Percentiles rank a stretch among this genome's conserved stretches.
phyloP scores from a whole-genome alignment of 2,329 filamentous ascomycete species.

The Sordariomycetes sp. region DNA sequence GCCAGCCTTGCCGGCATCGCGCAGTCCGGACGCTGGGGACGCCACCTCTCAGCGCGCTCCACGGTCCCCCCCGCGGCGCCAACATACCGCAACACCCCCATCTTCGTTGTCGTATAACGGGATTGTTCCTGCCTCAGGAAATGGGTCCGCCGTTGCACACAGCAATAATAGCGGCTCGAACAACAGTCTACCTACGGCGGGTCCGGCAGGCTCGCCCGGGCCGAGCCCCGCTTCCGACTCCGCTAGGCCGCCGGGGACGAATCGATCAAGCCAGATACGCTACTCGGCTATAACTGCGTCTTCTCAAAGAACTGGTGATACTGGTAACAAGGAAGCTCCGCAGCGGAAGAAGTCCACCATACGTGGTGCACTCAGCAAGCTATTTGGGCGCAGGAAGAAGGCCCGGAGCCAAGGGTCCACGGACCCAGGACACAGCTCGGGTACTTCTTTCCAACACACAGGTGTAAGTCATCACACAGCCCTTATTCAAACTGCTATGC shows the following conservation, averaged over 20 bases:
- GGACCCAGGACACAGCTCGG: neutral
- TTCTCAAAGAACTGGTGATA: constrained; percentile 18
- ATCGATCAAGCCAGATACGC: constrained; percentile 18
- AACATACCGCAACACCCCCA: neutral
- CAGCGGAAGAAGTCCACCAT: constrained; percentile 45
- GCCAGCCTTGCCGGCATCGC: constrained; percentile 19
- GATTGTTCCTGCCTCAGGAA: neutral
- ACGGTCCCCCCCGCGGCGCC: constrained; percentile 6
- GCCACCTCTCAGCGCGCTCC: neutral
- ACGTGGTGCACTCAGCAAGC: constrained; percentile 37
- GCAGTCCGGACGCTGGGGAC: constrained; percentile 13
- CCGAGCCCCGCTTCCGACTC: constrained; percentile 1
- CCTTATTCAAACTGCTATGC: neutral
- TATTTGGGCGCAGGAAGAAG: constrained; percentile 47
- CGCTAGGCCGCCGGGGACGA: constrained; percentile 17
- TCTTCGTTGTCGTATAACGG: constrained; percentile 1
- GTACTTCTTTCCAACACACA: constrained; percentile 1
- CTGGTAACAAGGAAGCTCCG: constrained; percentile 16
- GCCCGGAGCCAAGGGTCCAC: constrained; percentile 16
- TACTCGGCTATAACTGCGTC: constrained; percentile 34
- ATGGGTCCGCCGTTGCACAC: neutral
- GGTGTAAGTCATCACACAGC: constrained; percentile 2
- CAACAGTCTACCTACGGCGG: constrained; percentile 7
- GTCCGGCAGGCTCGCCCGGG: neutral
- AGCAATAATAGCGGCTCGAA: neutral